These are phyloP conservation scores for Tricladium varicosporioides DNA, from an alignment of 2,329 filamentous ascomycete species.

Conservation along the genomic window DNA sequence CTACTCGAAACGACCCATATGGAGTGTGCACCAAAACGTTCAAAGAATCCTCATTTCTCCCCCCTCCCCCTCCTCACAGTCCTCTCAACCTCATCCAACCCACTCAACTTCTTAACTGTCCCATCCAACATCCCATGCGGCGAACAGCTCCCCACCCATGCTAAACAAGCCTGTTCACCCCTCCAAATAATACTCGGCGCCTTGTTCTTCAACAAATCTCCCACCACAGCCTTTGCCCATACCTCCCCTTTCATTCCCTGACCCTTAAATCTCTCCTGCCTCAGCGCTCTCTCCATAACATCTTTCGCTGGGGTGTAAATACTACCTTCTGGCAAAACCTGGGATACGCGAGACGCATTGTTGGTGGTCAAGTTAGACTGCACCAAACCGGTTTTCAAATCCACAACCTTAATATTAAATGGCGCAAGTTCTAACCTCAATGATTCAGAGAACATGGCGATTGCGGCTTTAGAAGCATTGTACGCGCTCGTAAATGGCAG, in stretches of 20 bases:
- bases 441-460: constrained; percentile 20
- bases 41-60: no score
- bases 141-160: constrained; percentile 10
- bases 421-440: constrained; percentile 20
- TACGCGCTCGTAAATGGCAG: constrained; percentile 19
- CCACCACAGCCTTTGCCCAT: constrained; percentile 18
- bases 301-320: constrained; percentile 17
- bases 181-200: constrained; percentile 17
- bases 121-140: constrained; percentile 16
- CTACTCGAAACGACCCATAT: no score
- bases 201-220: constrained; percentile 13
- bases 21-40: background rate
- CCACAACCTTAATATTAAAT: constrained; percentile 24
- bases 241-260: constrained; percentile 11
- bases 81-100: constrained; percentile 9
- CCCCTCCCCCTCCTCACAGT: background rate
- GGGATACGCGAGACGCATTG: background rate
- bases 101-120: constrained; percentile 4
- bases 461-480: constrained; percentile 22
- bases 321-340: constrained; percentile 10
- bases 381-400: constrained; percentile 21
- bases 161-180: constrained; percentile 9
- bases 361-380: background rate
- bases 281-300: constrained; percentile 13
- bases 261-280: constrained; percentile 3